phyloP scores from a whole-genome alignment of 768 basidiomycete genomes.

The Hirschioporus abietinus region DNA sequence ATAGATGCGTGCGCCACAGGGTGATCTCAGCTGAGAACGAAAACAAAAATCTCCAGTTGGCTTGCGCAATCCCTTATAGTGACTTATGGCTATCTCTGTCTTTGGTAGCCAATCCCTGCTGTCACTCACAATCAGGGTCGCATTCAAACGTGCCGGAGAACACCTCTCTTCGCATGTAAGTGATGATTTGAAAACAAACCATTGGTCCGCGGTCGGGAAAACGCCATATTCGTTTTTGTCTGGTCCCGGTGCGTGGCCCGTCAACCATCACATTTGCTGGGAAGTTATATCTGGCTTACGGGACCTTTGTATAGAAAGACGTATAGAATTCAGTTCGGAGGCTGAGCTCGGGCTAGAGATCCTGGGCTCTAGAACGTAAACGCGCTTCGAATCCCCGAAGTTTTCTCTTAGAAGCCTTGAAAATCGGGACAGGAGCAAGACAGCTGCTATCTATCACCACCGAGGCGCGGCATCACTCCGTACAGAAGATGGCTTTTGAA shows the following conservation, averaged over 20 bases:
- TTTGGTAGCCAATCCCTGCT: neutral
- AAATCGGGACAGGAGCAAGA: neutral
- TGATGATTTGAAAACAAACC: neutral
- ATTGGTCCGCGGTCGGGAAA: neutral
- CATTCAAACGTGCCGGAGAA: neutral
- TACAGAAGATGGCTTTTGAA: neutral
- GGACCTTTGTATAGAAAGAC: neutral
- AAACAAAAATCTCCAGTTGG: neutral
- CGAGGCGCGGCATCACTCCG: neutral
- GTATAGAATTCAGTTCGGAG: neutral
- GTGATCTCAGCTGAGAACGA: neutral
- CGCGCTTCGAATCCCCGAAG: neutral
- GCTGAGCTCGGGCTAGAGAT: neutral
- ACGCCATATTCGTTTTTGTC: neutral
- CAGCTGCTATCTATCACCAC: slow-evolving; percentile 1
- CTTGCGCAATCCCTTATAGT: neutral
- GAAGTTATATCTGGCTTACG: neutral
- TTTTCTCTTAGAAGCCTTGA: neutral
- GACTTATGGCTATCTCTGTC: neutral
- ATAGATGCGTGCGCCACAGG: slow-evolving; percentile 1
- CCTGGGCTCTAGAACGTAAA: neutral
- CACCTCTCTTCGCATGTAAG: neutral
- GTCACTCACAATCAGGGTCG: neutral
- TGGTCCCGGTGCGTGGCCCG: neutral
- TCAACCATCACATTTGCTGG: neutral